Base-by-base conservation (phyloP, 2,329 filamentous ascomycete genomes). In the Neofusicoccum sp. region DNA sequence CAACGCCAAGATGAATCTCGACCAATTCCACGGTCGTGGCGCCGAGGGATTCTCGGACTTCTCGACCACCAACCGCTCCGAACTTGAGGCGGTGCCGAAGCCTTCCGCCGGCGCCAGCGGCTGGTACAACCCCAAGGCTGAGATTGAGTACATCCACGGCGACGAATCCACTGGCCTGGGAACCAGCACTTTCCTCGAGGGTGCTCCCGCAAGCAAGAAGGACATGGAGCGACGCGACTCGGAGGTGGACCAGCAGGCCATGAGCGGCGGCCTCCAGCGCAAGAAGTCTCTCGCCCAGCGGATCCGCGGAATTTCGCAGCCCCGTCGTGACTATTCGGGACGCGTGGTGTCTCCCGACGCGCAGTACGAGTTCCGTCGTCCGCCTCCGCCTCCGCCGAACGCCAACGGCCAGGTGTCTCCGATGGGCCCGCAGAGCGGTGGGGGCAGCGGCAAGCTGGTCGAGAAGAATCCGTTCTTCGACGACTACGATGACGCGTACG, bases 211-310 rank as follows among this genome's bases (percentile, higher is more conserved):
- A 30, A 89, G 93, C 30, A 86, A 87, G 67, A 84, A 87, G 6
- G 90, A 89, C 16, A 90, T 96, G 58, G 85, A 90, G 72, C 86
- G 89, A 63, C 86, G 86, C 53, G 85, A 93, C 69, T 88, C 84
- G 33, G 91, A 90, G 63, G 83, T 82, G 16, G 84, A 88, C 47
- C 82, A 73, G 48, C 84, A 61, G 66, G 71, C 26, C 63, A 57
- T 70, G 28, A 66, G 73, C 16, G 76, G 77, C 26, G 81, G 82
- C 4, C 76, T 99, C 43, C 86, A 89, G 66, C 87, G 95, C 63
- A 98, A 97, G 82, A 97, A 97, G 80, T 97, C 93, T 30, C 81
- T 99, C 63, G 95, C 92, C 2, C 92, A 97, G 73, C 90, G 93
- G 60, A 89, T 99, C 72, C 89, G 92, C 41, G 89, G 90, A 65